These are phyloP conservation scores for Pisolithus microcarpus DNA, from an alignment of 768 basidiomycete genomes.

Conservation along the genomic window DNA sequence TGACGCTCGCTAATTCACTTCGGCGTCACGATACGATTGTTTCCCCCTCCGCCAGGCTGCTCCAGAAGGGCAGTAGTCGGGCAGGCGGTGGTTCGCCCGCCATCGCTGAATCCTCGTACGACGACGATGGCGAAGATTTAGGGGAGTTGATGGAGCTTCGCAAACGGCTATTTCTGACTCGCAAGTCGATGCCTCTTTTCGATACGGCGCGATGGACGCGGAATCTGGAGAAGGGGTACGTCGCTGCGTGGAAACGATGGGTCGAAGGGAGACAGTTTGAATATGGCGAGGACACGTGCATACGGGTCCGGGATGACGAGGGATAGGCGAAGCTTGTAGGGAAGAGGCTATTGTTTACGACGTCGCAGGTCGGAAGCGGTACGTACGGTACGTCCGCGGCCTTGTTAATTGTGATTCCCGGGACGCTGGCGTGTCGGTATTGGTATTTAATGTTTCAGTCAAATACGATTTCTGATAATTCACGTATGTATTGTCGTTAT, in stretches of 20 bases:
- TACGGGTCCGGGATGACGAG: slow-evolving; percentile 27
- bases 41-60: not conserved
- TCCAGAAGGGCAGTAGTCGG: not conserved
- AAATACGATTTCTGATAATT: too few relatives aligned
- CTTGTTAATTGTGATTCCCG: too few relatives aligned
- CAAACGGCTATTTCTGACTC: slow-evolving; percentile 32
- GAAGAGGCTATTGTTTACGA: too few relatives aligned
- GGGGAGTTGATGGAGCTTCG: slow-evolving; percentile 37
- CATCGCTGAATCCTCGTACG: too few relatives aligned
- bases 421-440: too few relatives aligned
- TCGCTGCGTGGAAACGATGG: slow-evolving; percentile 42
- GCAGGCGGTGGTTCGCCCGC: too few relatives aligned
- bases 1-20: slow-evolving; percentile 31
- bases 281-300: slow-evolving; percentile 26
- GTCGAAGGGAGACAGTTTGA: slow-evolving; percentile 35
- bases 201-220: slow-evolving; percentile 42
- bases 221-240: slow-evolving; percentile 40
- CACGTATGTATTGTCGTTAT: too few relatives aligned
- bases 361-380: too few relatives aligned
- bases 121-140: too few relatives aligned
- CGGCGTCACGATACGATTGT: slow-evolving; percentile 7
- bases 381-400: too few relatives aligned
- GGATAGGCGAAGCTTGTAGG: not conserved
- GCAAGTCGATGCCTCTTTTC: slow-evolving; percentile 40
- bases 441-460: too few relatives aligned